Evolutionary conservation across 495 filamentous ascomycete genomes (phyloP), one percentile per base, ranked within the genome.

Genomic region (Terfezia boudieri): DNA sequence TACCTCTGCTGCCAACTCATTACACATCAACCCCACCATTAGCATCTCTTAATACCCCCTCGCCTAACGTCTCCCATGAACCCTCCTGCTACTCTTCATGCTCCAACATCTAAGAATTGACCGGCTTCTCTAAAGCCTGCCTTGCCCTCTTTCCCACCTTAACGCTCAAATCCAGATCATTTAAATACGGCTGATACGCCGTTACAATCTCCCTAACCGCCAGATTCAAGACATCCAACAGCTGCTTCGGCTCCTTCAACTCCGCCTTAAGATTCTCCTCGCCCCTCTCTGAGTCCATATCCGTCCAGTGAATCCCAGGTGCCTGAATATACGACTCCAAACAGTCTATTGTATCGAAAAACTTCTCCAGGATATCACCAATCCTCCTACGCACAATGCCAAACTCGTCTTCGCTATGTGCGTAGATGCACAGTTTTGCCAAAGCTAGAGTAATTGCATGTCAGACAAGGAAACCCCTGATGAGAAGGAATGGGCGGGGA

Each of bases 381-480:
- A 95, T 76, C 61, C 89, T 80, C 36, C 76, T 73, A 52, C 89
- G 79, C 43, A 94, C 90, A 60, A 83, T 81, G 26, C 90, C 90
- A 60, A 77, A 92, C n/a, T 71, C 71, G 66, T 99, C 90, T 68
- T 99, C 90, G 9, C 69, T 69, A 36, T 95, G 68, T 66, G 80
- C 85, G 43, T 73, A 71, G n/a, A 81, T 72, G 14, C 81, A 74
- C 8, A 99, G 73, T 38, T 69, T 70, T 9, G 76, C 74, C 41
- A 96, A 68, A 1, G 81, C 76, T 64, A 43, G 16, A 14, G n/a
- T 49, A 11, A 17, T 38, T 48, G 43, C 55, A 43, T 61, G 48
- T 22, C 22, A 52, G 16, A 17, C 10, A n/a, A 23, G 12, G 17
- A 5, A 12, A 23, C 17, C 20, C 4, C n/a, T 8, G 16, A 35